Evolutionary conservation across 805 yeast species (phyloP).

Genomic region (Wickerhamiella allomyrinae): DNA sequence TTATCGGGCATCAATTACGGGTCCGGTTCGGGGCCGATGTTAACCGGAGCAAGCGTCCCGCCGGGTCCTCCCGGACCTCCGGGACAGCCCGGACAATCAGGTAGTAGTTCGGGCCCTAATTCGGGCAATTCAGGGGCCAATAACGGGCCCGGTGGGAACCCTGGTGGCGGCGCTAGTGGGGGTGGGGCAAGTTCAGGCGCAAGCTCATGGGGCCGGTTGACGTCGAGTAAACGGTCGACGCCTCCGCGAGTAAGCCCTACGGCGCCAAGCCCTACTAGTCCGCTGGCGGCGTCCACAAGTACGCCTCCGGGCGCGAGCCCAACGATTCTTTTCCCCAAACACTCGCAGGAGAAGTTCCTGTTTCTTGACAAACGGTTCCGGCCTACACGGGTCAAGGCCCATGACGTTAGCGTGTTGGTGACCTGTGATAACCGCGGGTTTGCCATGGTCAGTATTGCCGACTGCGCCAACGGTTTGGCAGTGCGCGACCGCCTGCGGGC

Average conservation of each 20-base stretch:
- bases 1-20: slow-evolving; percentile 10
- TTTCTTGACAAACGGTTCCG: slow-evolving; percentile 14
- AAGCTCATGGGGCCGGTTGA: too few species aligned
- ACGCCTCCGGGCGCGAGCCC: neutral
- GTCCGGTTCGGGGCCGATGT: neutral
- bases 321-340: neutral
- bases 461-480: slow-evolving; percentile 20
- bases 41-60: neutral
- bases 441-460: slow-evolving; percentile 32
- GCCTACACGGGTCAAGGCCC: slow-evolving; percentile 25
- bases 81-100: too few species aligned
- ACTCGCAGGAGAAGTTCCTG: slow-evolving; percentile 14
- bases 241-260: neutral
- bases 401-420: slow-evolving; percentile 32
- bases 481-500: slow-evolving; percentile 26
- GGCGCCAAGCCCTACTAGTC: too few species aligned
- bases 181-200: too few species aligned
- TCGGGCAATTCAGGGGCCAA: too few species aligned
- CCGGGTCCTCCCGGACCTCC: neutral
- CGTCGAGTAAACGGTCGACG: neutral
- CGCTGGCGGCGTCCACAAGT: neutral
- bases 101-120: neutral
- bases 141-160: too few species aligned
- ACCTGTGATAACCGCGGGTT: slow-evolving; percentile 51
- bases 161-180: too few species aligned